phyloP scores from a whole-genome alignment of 192 early-diverging fungal genomes.

The Entomortierella parvispora region DNA sequence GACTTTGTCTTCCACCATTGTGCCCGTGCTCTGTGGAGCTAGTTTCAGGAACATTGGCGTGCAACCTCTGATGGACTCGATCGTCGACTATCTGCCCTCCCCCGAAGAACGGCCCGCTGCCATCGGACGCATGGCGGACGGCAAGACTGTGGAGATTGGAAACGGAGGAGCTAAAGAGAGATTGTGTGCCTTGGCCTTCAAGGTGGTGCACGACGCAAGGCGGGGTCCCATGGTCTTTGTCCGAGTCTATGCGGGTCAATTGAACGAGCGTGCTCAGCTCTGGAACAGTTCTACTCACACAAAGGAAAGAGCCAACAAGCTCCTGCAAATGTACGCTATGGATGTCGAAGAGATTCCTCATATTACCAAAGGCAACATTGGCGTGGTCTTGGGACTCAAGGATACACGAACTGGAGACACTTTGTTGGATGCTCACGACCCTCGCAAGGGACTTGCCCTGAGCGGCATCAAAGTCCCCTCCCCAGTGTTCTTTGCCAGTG shows the following conservation, averaged over 20 bases:
- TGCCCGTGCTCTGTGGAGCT: conserved; percentile 91
- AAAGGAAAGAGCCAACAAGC: conserved; percentile 84
- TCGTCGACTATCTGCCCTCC: conserved; percentile 85
- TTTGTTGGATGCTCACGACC: conserved; percentile 68
- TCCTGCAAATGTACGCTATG: conserved; percentile 94
- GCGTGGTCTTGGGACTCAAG: conserved; percentile 85
- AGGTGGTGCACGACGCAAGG: conserved; percentile 85
- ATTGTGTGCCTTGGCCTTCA: conserved; percentile 93
- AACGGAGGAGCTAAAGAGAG: conserved; percentile 58
- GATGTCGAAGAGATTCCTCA: conserved; percentile 83
- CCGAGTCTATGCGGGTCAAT: conserved; percentile 82
- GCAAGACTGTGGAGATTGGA: conserved; percentile 52
- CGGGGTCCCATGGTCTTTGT: conserved; percentile 94
- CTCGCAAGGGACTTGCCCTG: conserved; percentile 61
- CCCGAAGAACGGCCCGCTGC: conserved; percentile 77
- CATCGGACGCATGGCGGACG: conserved; percentile 61
- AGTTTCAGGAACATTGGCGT: conserved; percentile 92
- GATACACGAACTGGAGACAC: conserved; percentile 90
- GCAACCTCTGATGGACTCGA: conserved; percentile 91
- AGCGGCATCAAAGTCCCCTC: conserved; percentile 85
- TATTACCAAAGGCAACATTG: conserved; percentile 84
- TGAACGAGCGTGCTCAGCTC: conserved; percentile 74
- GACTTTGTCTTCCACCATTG: conserved; percentile 72
- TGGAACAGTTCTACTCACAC: conserved; percentile 72
- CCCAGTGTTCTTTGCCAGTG: conserved; percentile 85